Percentiles rank a stretch among this genome's conserved stretches.
phyloP scores from a whole-genome alignment of 2,329 filamentous ascomycete genomes.

The Polytolypa hystricis region DNA sequence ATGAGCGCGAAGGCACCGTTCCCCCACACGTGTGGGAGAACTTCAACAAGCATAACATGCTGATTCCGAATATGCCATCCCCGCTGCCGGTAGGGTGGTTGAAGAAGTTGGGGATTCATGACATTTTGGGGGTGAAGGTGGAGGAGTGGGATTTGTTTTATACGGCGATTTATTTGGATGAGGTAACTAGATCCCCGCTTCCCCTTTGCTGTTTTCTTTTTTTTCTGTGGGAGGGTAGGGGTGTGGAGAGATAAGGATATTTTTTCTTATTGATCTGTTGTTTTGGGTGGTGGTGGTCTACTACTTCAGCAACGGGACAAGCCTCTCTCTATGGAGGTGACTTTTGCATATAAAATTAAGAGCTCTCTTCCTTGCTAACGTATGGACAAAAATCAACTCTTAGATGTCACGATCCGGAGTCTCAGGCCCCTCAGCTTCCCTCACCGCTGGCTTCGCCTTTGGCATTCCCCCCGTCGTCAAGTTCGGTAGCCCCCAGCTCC shows the following conservation, averaged over 20 bases:
- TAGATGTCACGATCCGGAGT: slow-evolving; percentile 56
- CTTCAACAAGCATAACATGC: slow-evolving; percentile 56
- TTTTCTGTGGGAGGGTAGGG: neutral
- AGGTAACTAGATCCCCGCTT: too few species aligned
- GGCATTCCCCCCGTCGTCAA: slow-evolving; percentile 62
- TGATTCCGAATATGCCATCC: slow-evolving; percentile 58
- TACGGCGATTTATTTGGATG: slow-evolving; percentile 58
- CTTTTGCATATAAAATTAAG: too few species aligned
- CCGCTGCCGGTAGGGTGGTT: slow-evolving; percentile 59
- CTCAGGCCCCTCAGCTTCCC: slow-evolving; percentile 49
- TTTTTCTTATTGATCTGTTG: too few species aligned
- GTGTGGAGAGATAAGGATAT: too few species aligned
- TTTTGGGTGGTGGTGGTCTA: too few species aligned
- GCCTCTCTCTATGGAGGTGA: too few species aligned
- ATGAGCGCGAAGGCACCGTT: slow-evolving; percentile 55
- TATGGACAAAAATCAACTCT: neutral
- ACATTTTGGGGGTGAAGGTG: slow-evolving; percentile 56
- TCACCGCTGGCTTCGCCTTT: slow-evolving; percentile 63
- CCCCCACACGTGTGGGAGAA: slow-evolving; percentile 52
- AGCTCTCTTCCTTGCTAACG: neutral
- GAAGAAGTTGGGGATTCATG: slow-evolving; percentile 52
- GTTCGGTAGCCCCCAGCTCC: slow-evolving; percentile 51
- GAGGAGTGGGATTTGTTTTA: slow-evolving; percentile 67
- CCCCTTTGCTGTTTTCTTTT: neutral
- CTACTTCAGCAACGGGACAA: too few species aligned